These are phyloP conservation scores for Pharus latifolius DNA, from an alignment of 176 grass and related monocot species.

Conservation along the genomic window DNA sequence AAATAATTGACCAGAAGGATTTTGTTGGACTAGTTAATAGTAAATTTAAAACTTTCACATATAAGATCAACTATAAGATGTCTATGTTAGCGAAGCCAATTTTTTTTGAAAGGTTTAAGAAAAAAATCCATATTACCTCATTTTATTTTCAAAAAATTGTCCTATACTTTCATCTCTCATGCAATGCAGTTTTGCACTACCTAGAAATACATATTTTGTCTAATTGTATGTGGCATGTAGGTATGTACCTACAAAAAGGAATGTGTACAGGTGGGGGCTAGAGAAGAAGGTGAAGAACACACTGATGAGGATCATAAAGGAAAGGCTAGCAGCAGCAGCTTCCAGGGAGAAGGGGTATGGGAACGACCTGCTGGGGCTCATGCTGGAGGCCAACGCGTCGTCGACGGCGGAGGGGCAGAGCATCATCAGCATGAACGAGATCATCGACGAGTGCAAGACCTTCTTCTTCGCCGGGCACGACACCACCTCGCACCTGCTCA, in stretches of 20 bases:
- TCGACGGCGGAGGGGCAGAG: not conserved
- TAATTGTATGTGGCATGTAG: no score
- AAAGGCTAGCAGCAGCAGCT: not conserved
- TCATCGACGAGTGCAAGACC: conserved; percentile 62
- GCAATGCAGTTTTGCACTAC: no score
- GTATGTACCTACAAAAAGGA: conserved; percentile 27
- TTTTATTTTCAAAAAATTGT: no score
- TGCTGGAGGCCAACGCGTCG: conserved; percentile 32
- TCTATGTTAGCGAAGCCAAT: no score
- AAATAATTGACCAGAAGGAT: no score
- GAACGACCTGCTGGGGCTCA: conserved; percentile 47
- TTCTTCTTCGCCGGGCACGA: conserved; percentile 63
- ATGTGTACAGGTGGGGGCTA: conserved; percentile 30
- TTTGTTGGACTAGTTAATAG: no score
- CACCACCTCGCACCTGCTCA: conserved; percentile 36
- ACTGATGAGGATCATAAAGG: conserved; percentile 30
- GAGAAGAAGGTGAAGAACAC: conserved; percentile 15
- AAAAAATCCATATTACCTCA: no score
- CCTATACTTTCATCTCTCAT: no score
- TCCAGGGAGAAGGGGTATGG: conserved; percentile 19
- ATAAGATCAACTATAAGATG: no score
- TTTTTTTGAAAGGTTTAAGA: no score
- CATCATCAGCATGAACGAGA: conserved; percentile 17
- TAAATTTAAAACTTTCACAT: no score
- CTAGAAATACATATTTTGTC: no score